phyloP scores from a whole-genome alignment of 805 yeast species.

The Brettanomyces sp. region DNA sequence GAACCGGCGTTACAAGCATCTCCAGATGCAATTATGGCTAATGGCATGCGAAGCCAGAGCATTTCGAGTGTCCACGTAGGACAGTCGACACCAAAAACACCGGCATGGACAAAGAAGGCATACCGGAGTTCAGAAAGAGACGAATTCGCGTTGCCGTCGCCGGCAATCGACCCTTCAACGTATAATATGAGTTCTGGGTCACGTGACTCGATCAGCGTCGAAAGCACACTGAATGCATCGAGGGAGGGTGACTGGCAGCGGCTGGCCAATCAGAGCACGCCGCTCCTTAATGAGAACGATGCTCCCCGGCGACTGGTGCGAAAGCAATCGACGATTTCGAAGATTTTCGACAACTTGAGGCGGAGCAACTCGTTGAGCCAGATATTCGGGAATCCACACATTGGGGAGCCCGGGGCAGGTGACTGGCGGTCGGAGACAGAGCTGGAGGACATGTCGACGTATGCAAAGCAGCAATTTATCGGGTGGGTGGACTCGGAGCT shows the following conservation, averaged over 20 bases:
- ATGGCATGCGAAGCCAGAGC: neutral
- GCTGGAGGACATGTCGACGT: constrained; percentile 23
- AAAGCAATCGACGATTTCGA: constrained; percentile 18
- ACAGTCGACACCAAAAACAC: no score
- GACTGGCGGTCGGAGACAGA: constrained; percentile 11
- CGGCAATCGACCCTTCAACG: neutral
- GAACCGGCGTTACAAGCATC: neutral
- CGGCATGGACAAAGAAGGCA: no score
- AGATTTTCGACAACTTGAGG: constrained; percentile 4
- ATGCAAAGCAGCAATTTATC: constrained; percentile 42
- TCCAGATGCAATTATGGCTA: neutral
- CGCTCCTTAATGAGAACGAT: neutral
- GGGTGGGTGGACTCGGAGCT: constrained; percentile 61
- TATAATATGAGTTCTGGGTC: neutral
- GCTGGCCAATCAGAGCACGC: neutral
- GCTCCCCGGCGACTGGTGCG: neutral
- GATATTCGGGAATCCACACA: neutral
- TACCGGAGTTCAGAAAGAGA: neutral
- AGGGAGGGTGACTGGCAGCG: neutral
- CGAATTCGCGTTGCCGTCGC: neutral
- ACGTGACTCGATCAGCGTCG: neutral
- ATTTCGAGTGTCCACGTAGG: neutral
- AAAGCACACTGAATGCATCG: neutral
- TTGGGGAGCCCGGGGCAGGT: neutral
- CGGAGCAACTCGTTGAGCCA: constrained; percentile 5